Evolutionary conservation across 306 rosid genomes (phyloP), one percentile per base, ranked within the genome.

Genomic region (Acacia confusa): DNA sequence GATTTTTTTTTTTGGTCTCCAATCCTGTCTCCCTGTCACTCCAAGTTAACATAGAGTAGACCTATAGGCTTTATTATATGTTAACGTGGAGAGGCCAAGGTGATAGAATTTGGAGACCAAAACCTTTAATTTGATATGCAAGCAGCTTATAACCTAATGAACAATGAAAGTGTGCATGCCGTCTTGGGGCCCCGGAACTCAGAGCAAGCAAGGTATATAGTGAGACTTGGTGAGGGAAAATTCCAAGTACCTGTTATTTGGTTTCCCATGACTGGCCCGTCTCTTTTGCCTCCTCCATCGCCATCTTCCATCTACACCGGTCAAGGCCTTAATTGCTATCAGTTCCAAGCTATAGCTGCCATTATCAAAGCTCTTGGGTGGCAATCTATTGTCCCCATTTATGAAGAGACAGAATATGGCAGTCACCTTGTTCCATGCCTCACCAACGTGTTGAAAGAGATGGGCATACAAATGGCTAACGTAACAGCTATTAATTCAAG

Each of bases 191-290:
- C 34, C 15, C 66, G 1, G 12, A 24, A 25, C 13, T 25, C 34
- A 25, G 66, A 60, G 7, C 34, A 60, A 60, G 66, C 66, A 60
- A 60, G 66, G 34, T 25, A 24, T 10, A 25, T 60, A 3, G 66
- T 12, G 7, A 3, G 1, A 24, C 66, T 60, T 25, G 66, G 66
- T 1, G 2, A 9, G 15, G 0, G 4, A 60, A 1, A 0, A 36
- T 0, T 0, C 0, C 2, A 25, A 11, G 17, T 11, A 13, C 87
- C 89, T 7, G 74, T 86, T 9, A 64, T 87, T 45, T 87, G 84
- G 4, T 83, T 86, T 44, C 74, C 87, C 0, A 81, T 87, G 11
- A 83, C 79, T 16, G 81, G 87, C 16, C 85, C 84, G n/a, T 81
- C 82, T 25, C 82, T 87, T 52, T 81, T 83, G n/a, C 85, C 84